Base-by-base conservation (phyloP, 805 yeast genomes). In the Candida boleticola region DNA sequence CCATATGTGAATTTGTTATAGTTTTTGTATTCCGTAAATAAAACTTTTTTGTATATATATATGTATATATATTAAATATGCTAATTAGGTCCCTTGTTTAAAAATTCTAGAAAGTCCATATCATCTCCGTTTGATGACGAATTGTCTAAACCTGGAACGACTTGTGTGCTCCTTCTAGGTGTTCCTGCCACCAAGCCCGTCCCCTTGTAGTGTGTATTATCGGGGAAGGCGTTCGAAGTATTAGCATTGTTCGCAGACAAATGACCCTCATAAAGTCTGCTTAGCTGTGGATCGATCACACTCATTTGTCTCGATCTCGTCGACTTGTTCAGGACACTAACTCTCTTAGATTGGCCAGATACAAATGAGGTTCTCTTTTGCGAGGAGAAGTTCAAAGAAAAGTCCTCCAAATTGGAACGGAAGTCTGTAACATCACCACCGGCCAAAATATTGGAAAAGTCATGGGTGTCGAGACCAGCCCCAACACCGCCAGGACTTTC, bases 31-130 rank as follows among this genome's bases (percentile, higher is more conserved):
- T n/a, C n/a, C n/a, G n/a, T n/a, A n/a, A n/a, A n/a, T n/a, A n/a
- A n/a, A n/a, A n/a, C n/a, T n/a, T n/a, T n/a, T n/a, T n/a, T n/a
- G n/a, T n/a, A n/a, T n/a, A n/a, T n/a, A n/a, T 25, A 25, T 25
- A 29, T 29, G 16, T 29, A 29, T n/a, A n/a, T n/a, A n/a, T n/a
- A n/a, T n/a, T n/a, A n/a, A n/a, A n/a, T n/a, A n/a, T n/a, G n/a
- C n/a, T n/a, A n/a, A n/a, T n/a, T 17, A 14, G 73, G 74, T 1
- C 77, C 79, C 26, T 57, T 60, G 29, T 63, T 64, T 44, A 76
- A 61, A 46, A 76, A 73, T 45, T 74, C 80, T 50, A 74, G 39
- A 39, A 76, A 61, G 49, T 74, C 80, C 57, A 75, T 60, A 41
- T 68, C 76, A 17, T 57, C 62, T 6, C 56, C 60, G 3, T 48